phyloP scores from a whole-genome alignment of 176 grass and related monocot species.

The Tillandsia fasciculata region DNA sequence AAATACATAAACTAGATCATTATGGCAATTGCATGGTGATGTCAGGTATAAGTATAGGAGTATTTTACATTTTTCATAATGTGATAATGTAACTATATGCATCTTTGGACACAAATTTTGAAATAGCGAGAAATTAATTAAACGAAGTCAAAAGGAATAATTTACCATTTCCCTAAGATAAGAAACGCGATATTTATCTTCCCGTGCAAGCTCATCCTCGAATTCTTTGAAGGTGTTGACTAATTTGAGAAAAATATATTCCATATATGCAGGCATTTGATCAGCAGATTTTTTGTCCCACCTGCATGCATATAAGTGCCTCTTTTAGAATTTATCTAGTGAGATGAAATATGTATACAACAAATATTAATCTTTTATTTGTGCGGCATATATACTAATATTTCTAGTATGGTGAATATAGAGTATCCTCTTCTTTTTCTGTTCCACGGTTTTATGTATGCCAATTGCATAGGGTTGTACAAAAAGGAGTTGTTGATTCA shows the following conservation, averaged over 20 bases:
- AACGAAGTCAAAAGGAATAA: neutral
- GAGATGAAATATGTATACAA: neutral
- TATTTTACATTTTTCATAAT: neutral
- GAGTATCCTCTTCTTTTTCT: too few species aligned
- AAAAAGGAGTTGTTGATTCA: too few species aligned
- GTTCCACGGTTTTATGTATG: too few species aligned
- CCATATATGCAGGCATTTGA: constrained; percentile 22
- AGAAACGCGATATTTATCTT: constrained; percentile 22
- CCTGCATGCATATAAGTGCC: constrained; percentile 9
- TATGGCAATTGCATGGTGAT: too few species aligned
- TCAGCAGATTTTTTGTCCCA: constrained; percentile 19
- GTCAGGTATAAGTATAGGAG: too few species aligned
- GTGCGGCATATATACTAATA: too few species aligned
- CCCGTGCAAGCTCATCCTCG: constrained; percentile 14
- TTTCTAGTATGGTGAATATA: too few species aligned
- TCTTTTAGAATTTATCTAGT: neutral
- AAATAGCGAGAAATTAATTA: neutral
- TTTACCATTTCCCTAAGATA: constrained; percentile 15
- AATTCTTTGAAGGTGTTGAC: constrained; percentile 16
- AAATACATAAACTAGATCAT: too few species aligned
- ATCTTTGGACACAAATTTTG: neutral
- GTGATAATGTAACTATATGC: neutral
- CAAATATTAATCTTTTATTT: neutral
- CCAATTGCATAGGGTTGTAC: too few species aligned
- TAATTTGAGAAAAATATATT: constrained; percentile 17